A percentile compares a stretch with the other conserved stretches of the same genome.
These are phyloP conservation scores for Ophiostoma himal-ulmi DNA, from an alignment of 2,329 filamentous ascomycete species.

Conservation along the genomic window DNA sequence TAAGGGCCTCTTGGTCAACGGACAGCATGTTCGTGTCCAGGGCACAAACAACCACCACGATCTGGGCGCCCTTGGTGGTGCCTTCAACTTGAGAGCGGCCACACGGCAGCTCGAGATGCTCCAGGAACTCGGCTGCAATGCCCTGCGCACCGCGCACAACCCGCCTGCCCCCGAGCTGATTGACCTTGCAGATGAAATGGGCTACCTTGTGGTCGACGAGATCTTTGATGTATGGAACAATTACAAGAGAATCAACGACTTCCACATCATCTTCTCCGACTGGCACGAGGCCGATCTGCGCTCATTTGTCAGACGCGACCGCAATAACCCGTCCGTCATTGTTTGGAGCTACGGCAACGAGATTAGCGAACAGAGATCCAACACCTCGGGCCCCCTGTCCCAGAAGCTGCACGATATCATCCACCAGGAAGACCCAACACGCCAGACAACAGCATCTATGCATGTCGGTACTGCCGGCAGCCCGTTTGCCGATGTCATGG, in stretches of 20 bases:
- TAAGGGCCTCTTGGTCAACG: conserved; percentile 44
- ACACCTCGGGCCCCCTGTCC: conserved; percentile 33
- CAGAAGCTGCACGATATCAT: conserved; percentile 39
- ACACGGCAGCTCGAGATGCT: conserved; percentile 46
- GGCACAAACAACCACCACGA: conserved; percentile 49
- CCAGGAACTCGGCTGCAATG: conserved; percentile 45
- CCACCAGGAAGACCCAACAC: conserved; percentile 43
- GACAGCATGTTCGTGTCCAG: conserved; percentile 39
- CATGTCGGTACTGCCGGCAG: conserved; percentile 40
- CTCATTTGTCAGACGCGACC: conserved; percentile 46
- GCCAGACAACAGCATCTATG: conserved; percentile 42
- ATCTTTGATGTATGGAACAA: conserved; percentile 48
- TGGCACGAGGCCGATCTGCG: conserved; percentile 51
- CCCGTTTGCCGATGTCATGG: conserved; percentile 38
- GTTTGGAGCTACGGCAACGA: conserved; percentile 52
- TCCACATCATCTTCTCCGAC: conserved; percentile 46
- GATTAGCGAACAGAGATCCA: conserved; percentile 42
- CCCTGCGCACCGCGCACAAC: conserved; percentile 48
- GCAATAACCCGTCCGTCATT: conserved; percentile 50
- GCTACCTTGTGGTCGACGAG: conserved; percentile 49
- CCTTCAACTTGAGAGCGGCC: conserved; percentile 45
- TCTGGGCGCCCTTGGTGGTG: conserved; percentile 44
- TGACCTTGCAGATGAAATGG: conserved; percentile 44
- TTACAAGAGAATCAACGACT: conserved; percentile 45
- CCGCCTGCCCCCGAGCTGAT: conserved; percentile 47